Conservation (phyloP, 768 basidiomycete species). For the Calocybe indica region DNA sequence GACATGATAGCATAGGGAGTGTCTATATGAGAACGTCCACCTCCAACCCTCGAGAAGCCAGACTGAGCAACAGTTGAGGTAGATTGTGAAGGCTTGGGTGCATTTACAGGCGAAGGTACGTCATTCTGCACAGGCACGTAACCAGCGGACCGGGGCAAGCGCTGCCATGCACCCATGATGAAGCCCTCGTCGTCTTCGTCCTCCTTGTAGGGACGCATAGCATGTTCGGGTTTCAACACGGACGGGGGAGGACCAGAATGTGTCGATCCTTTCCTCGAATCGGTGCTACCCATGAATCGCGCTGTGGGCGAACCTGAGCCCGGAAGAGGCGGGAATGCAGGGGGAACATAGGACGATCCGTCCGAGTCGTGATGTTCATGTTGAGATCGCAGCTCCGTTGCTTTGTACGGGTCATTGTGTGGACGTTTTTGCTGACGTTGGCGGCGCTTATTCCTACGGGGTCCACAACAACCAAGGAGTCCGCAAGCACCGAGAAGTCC, state of each 20-base stretch:
- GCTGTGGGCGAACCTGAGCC: constrained; percentile 20
- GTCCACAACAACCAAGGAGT: constrained; percentile 60
- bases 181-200: constrained; percentile 80
- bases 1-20: constrained; percentile 75
- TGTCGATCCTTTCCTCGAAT: constrained; percentile 43
- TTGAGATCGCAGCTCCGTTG: constrained; percentile 10
- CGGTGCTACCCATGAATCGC: constrained; percentile 22
- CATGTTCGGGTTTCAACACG: constrained; percentile 77
- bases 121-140: constrained; percentile 41
- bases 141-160: constrained; percentile 47
- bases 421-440: constrained; percentile 1
- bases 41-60: constrained; percentile 84
- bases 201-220: constrained; percentile 67
- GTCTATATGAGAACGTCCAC: constrained; percentile 82
- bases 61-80: constrained; percentile 24
- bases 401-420: constrained; percentile 12
- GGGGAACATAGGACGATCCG: constrained; percentile 46
- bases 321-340: constrained; percentile 25
- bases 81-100: constrained; percentile 14
- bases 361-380: constrained; percentile 31
- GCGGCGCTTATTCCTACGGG: constrained; percentile 29
- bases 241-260: constrained; percentile 60
- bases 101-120: constrained; percentile 11
- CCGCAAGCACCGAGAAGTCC: constrained; percentile 85
- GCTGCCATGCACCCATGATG: constrained; percentile 95